Conservation (phyloP, 129 eudicot genomes). For the Flaveria brownii region DNA sequence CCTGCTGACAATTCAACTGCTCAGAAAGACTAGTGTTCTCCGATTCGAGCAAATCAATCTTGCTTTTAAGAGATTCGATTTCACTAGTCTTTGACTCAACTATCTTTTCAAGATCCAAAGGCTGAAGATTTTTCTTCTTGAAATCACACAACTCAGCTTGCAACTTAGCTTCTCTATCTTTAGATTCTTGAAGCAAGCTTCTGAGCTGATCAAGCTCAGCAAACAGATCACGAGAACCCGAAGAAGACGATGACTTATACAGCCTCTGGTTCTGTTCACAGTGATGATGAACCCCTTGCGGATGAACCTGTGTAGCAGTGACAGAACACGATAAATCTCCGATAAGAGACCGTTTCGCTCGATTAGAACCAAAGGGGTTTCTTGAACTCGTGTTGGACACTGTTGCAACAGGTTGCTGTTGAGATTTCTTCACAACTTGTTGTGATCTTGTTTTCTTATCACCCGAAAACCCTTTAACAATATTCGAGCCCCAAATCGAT, state of each 20-base stretch:
- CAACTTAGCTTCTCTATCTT: slow-evolving; percentile 71
- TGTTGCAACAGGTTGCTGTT: slow-evolving; percentile 25
- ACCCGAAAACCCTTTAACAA: slow-evolving; percentile 78
- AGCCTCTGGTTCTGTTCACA: slow-evolving; percentile 38
- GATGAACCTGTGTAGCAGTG: slow-evolving; percentile 66
- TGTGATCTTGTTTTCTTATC: slow-evolving; percentile 61
- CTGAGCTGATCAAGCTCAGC: slow-evolving; percentile 78
- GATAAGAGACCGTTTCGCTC: slow-evolving; percentile 65
- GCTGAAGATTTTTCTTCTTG: slow-evolving; percentile 44
- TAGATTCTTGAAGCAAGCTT: slow-evolving; percentile 77
- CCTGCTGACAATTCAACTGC: slow-evolving; percentile 53
- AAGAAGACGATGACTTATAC: slow-evolving; percentile 36
- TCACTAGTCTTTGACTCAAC: slow-evolving; percentile 55
- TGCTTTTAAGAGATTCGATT: slow-evolving; percentile 51
- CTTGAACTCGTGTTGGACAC: slow-evolving; percentile 26
- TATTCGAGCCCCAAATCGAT: slow-evolving; percentile 80
- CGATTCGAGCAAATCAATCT: slow-evolving; percentile 48
- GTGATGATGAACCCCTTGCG: slow-evolving; percentile 42
- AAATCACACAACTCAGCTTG: slow-evolving; percentile 64
- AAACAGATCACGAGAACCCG: slow-evolving; percentile 70
- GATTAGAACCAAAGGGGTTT: slow-evolving; percentile 23
- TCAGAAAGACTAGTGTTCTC: slow-evolving; percentile 53
- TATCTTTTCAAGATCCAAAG: slow-evolving; percentile 56
- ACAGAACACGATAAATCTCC: slow-evolving; percentile 64
- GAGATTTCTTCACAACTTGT: slow-evolving; percentile 35